Base-by-base conservation (phyloP, 2,329 filamentous ascomycete species). In the Talaromyces sp. region DNA sequence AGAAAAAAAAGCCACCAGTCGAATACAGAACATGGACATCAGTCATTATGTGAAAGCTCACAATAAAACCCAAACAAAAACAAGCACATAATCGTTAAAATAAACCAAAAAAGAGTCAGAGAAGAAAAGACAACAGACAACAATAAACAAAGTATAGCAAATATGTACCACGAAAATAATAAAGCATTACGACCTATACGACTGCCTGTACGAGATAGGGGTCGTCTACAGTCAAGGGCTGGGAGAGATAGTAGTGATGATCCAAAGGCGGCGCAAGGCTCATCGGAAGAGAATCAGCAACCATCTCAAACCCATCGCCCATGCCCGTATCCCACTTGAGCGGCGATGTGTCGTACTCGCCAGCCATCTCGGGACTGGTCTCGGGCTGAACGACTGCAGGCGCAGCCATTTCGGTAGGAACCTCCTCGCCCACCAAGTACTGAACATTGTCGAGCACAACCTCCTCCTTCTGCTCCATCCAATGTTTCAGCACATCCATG, bases 401-500 rank as follows among this genome's bases (percentile, higher is more conserved):
- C n/a, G 33, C 64, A 54, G 30, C 39, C n/a, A 70, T 66, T 27
- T 72, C 67, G 42, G 64, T 62, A 53, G 68, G 56, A 6, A 53
- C 55, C 30, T 72, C 67, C 36, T 70, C 63, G 60, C 71, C 70
- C 62, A 68, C 61, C 47, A 65, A 62, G 54, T 64, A 65, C 30
- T 67, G 65, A 30, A 70, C 68, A 63, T 75, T 75, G 55, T 76
- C 74, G 28, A 72, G 65, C 33, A 78, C 76, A 49, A 75, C 63
- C 66, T 84, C 83, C 60, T 84, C 80, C 55, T 82, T 77, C 73
- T 87, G 82, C 64, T 79, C 76, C 76, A 88, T 84, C 84, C 84
- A 88, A 61, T 81, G 76, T 70, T 85, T 86, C 63, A 87, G 75
- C 56, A 80, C 77, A 36, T 86, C 84, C 80, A 88, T 87, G 0